phyloP scores from a whole-genome alignment of 768 basidiomycete species.

The Pisolithus marmoratus region DNA sequence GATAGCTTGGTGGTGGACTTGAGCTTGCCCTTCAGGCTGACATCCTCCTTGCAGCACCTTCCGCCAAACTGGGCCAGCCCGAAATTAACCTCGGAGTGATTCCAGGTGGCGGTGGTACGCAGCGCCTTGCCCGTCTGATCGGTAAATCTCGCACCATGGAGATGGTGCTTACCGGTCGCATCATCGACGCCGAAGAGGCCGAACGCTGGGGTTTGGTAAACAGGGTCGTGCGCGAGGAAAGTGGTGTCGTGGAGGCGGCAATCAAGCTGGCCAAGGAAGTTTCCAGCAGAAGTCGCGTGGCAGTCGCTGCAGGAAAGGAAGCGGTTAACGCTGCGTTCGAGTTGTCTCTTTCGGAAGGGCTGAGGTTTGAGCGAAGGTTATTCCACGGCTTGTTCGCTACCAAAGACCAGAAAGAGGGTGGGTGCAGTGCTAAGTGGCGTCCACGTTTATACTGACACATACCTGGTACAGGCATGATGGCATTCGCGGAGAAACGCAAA shows the following conservation, averaged over 20 bases:
- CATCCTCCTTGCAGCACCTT: constrained; percentile 87
- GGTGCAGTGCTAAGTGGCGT: constrained; percentile 18
- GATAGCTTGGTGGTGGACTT: constrained; percentile 91
- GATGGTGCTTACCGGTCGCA: constrained; percentile 82
- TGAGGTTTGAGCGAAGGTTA: constrained; percentile 80
- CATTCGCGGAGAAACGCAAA: constrained; percentile 92
- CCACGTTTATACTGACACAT: neutral
- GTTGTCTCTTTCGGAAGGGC: constrained; percentile 70
- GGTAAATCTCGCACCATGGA: constrained; percentile 97
- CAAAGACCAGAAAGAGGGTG: constrained; percentile 92
- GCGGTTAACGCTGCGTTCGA: constrained; percentile 93
- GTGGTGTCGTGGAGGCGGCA: constrained; percentile 85
- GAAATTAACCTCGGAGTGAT: constrained; percentile 95
- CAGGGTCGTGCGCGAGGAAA: constrained; percentile 68
- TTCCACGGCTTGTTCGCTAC: constrained; percentile 94
- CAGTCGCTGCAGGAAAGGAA: constrained; percentile 87
- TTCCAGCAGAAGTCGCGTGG: constrained; percentile 75
- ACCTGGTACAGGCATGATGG: constrained; percentile 70
- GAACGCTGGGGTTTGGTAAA: constrained; percentile 84
- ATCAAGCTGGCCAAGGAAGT: constrained; percentile 73
- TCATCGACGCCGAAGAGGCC: constrained; percentile 75
- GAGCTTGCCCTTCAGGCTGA: constrained; percentile 97
- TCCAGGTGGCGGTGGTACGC: constrained; percentile 91
- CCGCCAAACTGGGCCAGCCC: constrained; percentile 90
- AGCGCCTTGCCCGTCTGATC: constrained; percentile 77